Evolutionary conservation across 2,329 filamentous ascomycete genomes (phyloP), one percentile per base, ranked within the genome.

Genomic region (Ceratocystiopsis brevicomis): DNA sequence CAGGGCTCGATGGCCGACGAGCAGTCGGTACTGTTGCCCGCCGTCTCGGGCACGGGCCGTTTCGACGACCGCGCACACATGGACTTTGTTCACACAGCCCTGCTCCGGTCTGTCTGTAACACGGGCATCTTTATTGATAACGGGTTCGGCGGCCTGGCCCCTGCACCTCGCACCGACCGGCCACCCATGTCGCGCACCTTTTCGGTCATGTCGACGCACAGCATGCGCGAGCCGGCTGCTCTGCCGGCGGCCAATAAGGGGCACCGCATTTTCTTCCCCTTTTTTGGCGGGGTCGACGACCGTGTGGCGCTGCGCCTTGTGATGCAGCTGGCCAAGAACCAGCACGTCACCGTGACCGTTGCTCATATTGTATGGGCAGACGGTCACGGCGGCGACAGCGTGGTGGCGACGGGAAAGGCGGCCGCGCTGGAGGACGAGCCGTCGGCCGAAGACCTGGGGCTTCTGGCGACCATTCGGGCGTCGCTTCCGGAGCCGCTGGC

Each of bases 231-330:
- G 43, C 61, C 72, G 12, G 62, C 69, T 0, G 61, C 70, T 17
- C 63, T 69, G 1, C 74, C 79, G 0, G 67, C 77, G 6, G 64
- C 67, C 6, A 73, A 83, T 53, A 78, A 76, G 47, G 76, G 74
- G 34, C 85, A 93, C 55, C 85, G 88, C 56, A 70, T 96, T 50
- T 87, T 93, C 56, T 67, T 93, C 43, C 81, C 87, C 0, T 96
- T 85, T 60, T 78, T 94, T 46, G 87, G 88, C 16, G 83, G 83
- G 10, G 63, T 67, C 1, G 90, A 98, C 54, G 88, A 95, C 54
- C 72, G 76, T 9, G 73, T 79, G 5, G 87, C 86, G 0, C 67
- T 96, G 1, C 69, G 78, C 1, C 73, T 96, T 19, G 80, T 88
- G 3, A 67, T 96, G 3, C 88, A 95, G 54, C 69, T 98, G 1